Percentiles rank a stretch among this genome's conserved stretches.
phyloP scores from a whole-genome alignment of 1,139 yeast genomes.

The Pichia sp. region DNA sequence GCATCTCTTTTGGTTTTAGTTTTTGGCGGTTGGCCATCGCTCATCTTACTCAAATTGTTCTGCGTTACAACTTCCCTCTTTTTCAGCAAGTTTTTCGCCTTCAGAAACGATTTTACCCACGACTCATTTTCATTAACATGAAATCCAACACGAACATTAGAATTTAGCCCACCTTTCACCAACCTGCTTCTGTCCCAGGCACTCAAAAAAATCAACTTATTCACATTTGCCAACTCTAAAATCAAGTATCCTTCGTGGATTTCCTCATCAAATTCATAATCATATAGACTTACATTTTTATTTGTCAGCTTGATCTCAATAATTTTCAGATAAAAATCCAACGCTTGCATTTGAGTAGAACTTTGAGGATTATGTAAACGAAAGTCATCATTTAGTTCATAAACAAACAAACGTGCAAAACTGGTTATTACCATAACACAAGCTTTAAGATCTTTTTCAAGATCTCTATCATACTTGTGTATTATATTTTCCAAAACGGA shows the following conservation, averaged over 20 bases:
- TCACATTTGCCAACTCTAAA: conserved; percentile 55
- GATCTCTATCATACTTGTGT: conserved; percentile 35
- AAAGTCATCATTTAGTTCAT: conserved; percentile 31
- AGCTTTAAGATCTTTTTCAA: conserved; percentile 37
- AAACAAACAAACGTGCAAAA: conserved; percentile 36
- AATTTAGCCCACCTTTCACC: conserved; percentile 37
- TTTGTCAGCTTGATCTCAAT: conserved; percentile 53
- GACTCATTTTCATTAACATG: conserved; percentile 33
- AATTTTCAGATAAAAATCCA: conserved; percentile 37
- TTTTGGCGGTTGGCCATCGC: not conserved
- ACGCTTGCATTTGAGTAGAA: conserved; percentile 30
- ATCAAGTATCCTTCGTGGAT: conserved; percentile 59
- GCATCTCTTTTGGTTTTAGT: not conserved
- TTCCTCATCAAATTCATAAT: conserved; percentile 63
- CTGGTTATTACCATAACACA: conserved; percentile 37
- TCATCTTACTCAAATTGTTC: conserved; percentile 1
- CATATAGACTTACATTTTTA: conserved; percentile 70
- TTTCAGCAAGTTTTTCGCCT: conserved; percentile 41
- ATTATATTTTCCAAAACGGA: conserved; percentile 40
- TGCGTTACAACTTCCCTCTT: conserved; percentile 15
- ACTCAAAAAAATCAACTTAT: conserved; percentile 56
- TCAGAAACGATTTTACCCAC: conserved; percentile 50
- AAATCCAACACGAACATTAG: conserved; percentile 39
- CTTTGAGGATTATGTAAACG: conserved; percentile 30
- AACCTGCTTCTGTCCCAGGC: conserved; percentile 31